Percentiles rank a stretch among this genome's conserved stretches.
These are phyloP conservation scores for Naematelia encephala DNA, from an alignment of 768 basidiomycete genomes.

Conservation along the genomic window DNA sequence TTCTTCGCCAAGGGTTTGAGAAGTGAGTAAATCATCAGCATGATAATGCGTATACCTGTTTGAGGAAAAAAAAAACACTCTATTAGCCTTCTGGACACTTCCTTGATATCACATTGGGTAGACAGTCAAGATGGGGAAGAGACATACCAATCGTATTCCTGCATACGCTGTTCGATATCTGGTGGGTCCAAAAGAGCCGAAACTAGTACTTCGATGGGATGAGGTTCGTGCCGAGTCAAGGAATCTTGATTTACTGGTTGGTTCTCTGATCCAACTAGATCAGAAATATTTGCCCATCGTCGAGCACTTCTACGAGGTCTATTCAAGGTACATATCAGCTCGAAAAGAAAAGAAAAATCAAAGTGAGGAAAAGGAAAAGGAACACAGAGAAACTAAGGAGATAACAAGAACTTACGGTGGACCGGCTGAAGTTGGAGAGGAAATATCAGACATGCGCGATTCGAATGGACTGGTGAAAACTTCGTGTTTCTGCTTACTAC, in stretches of 20 bases:
- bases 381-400: no score
- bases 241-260: conserved; percentile 19
- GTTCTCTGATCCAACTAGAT: not conserved
- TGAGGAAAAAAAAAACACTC: no score
- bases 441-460: conserved; percentile 29
- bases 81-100: no score
- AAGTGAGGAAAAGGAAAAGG: not conserved
- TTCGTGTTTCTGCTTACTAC: conserved; percentile 34
- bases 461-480: conserved; percentile 42
- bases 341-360: no score
- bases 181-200: conserved; percentile 52
- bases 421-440: conserved; percentile 12
- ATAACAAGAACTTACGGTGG: conserved; percentile 13
- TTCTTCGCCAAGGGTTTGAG: conserved; percentile 38
- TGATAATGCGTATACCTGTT: conserved; percentile 34
- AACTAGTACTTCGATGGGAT: conserved; percentile 63
- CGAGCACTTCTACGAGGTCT: conserved; percentile 22
- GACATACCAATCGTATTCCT: conserved; percentile 43
- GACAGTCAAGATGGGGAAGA: conserved; percentile 10
- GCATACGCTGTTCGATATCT: conserved; percentile 29
- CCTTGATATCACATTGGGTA: conserved; percentile 3
- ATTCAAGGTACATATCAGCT: not conserved
- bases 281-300: conserved; percentile 17
- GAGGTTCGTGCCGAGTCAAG: conserved; percentile 21
- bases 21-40: conserved; percentile 35